Conservation (phyloP, 2,329 filamentous ascomycete genomes). For the Colletotrichum musicola region DNA sequence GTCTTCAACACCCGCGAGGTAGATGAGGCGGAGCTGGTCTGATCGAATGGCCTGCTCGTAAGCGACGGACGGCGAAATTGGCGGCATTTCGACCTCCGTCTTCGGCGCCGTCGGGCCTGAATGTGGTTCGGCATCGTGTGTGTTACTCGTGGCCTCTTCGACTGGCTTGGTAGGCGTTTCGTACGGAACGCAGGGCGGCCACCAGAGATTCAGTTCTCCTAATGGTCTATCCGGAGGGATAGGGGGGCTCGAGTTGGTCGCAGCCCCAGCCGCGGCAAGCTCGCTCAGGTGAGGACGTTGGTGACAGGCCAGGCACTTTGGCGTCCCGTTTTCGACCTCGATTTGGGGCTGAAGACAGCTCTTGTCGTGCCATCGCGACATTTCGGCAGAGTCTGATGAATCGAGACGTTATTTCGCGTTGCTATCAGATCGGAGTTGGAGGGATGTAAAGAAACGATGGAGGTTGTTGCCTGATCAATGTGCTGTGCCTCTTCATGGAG, state of each 20-base stretch:
- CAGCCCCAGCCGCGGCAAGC: neutral
- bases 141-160: no score
- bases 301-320: neutral
- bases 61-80: neutral
- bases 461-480: no score
- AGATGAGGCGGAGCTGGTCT: neutral
- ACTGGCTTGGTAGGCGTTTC: no score
- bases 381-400: neutral
- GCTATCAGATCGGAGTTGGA: no score
- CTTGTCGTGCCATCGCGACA: conserved; percentile 3
- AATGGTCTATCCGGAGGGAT: neutral
- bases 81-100: no score
- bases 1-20: neutral
- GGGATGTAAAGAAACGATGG: no score
- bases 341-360: neutral
- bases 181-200: neutral
- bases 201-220: neutral
- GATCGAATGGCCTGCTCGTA: neutral
- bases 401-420: neutral
- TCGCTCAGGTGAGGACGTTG: neutral
- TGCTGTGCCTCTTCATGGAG: no score
- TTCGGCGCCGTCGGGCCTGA: no score
- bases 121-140: no score
- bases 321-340: neutral
- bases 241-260: neutral